Evolutionary conservation across 768 basidiomycete species (phyloP).

Genomic region (Rhodotorula paludigena): DNA sequence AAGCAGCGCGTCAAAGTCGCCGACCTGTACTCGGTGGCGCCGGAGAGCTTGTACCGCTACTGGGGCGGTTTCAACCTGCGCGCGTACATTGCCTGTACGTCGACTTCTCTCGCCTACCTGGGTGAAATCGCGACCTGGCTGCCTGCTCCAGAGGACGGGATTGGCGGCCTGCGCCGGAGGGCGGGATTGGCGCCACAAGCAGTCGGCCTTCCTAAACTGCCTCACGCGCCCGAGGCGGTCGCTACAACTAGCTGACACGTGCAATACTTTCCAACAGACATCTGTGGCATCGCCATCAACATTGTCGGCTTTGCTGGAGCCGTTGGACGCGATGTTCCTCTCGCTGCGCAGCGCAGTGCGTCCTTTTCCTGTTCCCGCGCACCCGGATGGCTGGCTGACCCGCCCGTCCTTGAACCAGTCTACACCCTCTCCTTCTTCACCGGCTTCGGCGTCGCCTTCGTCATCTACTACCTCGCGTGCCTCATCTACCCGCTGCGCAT

Average conservation of each 20-base stretch:
- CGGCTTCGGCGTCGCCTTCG: slow-evolving; percentile 66
- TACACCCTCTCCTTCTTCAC: slow-evolving; percentile 77
- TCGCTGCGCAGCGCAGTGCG: slow-evolving; percentile 59
- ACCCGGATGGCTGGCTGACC: background rate
- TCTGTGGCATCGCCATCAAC: slow-evolving; percentile 72
- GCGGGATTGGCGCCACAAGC: no score
- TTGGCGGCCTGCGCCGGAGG: no score
- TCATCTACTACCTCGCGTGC: slow-evolving; percentile 62
- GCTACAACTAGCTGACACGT: no score
- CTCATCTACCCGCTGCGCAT: slow-evolving; percentile 60
- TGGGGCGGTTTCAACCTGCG: slow-evolving; percentile 68
- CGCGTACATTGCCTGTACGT: slow-evolving; percentile 50
- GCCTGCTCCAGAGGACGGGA: no score
- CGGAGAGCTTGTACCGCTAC: slow-evolving; percentile 58
- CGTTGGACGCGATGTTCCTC: slow-evolving; percentile 59
- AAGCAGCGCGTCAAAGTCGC: slow-evolving; percentile 65
- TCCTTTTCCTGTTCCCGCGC: slow-evolving; percentile 27
- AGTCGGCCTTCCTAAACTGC: no score
- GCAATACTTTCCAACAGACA: slow-evolving; percentile 44
- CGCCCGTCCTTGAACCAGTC: slow-evolving; percentile 45
- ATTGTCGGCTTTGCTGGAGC: slow-evolving; percentile 75
- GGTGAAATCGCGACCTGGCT: slow-evolving; percentile 62
- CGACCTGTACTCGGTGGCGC: slow-evolving; percentile 60
- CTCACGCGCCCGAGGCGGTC: no score
- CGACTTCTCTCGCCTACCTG: slow-evolving; percentile 44